Evolutionary conservation across 306 rosid species (phyloP).

Genomic region (Glycyrrhiza uralensis): DNA sequence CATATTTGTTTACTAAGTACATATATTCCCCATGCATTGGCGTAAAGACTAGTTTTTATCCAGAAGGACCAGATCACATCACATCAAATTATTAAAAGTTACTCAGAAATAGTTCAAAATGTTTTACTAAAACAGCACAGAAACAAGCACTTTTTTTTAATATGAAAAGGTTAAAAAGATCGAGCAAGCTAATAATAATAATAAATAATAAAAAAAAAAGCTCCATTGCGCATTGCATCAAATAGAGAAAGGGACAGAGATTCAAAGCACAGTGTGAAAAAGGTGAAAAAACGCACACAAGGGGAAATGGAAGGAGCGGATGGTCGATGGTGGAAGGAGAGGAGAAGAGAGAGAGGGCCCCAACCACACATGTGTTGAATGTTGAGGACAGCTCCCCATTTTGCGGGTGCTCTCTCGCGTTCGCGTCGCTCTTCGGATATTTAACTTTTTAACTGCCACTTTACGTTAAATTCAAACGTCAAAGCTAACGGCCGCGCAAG

Average conservation of each 20-base stretch:
- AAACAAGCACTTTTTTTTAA: no score
- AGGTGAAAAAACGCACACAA: neutral
- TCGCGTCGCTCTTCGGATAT: no score
- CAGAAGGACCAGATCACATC: no score
- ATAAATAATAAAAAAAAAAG: neutral
- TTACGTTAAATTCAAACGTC: conserved; percentile 23
- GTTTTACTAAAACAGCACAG: no score
- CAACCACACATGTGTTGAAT: neutral
- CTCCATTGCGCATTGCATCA: neutral
- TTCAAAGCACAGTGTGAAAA: neutral
- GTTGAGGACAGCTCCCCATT: neutral
- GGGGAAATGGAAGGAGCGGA: neutral
- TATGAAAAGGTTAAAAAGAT: neutral
- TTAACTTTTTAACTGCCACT: conserved; percentile 11
- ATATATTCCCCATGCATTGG: no score
- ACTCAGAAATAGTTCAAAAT: no score
- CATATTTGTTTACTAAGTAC: no score
- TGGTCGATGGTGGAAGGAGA: neutral
- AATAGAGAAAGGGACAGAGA: neutral
- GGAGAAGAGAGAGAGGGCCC: no score
- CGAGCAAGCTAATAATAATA: neutral
- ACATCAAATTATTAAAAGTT: no score
- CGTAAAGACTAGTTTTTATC: no score
- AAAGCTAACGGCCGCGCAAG: neutral
- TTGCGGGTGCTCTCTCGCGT: neutral